Percentiles rank a stretch among this genome's conserved stretches.
phyloP scores from a whole-genome alignment of 495 filamentous ascomycete genomes.

The Neurospora pannonica region DNA sequence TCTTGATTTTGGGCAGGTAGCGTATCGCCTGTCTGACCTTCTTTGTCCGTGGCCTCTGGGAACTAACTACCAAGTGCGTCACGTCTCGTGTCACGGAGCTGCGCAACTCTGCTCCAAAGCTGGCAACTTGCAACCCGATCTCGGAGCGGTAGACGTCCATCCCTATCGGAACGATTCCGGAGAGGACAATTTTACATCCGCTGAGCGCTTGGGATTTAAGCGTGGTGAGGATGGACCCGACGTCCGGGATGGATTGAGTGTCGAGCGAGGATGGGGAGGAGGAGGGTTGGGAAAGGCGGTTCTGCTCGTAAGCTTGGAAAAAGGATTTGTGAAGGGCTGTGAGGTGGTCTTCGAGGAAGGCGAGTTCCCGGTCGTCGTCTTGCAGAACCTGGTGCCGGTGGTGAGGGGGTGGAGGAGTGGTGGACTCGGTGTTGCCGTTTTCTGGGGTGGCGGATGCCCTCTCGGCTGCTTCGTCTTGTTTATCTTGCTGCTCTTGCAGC shows the following conservation, averaged over 20 bases:
- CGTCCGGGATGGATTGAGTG: constrained; percentile 66
- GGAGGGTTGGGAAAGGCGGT: background rate
- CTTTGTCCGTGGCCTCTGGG: constrained; percentile 62
- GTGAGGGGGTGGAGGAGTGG: constrained; percentile 30
- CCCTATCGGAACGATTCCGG: constrained; percentile 75
- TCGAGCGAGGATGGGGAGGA: constrained; percentile 37
- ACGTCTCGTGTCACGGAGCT: constrained; percentile 37
- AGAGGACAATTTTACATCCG: constrained; percentile 68
- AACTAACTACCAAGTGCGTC: constrained; percentile 45
- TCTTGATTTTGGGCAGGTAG: constrained; percentile 57
- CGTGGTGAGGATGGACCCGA: constrained; percentile 67
- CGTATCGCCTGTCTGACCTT: constrained; percentile 78
- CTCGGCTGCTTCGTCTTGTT: constrained; percentile 61
- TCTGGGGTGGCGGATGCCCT: constrained; percentile 34
- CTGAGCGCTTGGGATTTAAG: constrained; percentile 67
- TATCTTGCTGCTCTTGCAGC: constrained; percentile 80
- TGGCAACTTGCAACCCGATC: constrained; percentile 71
- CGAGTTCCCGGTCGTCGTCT: constrained; percentile 76
- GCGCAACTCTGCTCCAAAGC: constrained; percentile 70
- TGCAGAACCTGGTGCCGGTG: constrained; percentile 67
- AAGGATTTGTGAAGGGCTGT: constrained; percentile 66
- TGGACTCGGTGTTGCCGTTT: constrained; percentile 17
- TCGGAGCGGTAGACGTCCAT: constrained; percentile 68
- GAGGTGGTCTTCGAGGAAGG: constrained; percentile 62
- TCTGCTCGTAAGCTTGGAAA: constrained; percentile 63